Evolutionary conservation across 164 flowering plant genomes (phyloP), one percentile per base, ranked within the genome.

Genomic region (Santalum album): DNA sequence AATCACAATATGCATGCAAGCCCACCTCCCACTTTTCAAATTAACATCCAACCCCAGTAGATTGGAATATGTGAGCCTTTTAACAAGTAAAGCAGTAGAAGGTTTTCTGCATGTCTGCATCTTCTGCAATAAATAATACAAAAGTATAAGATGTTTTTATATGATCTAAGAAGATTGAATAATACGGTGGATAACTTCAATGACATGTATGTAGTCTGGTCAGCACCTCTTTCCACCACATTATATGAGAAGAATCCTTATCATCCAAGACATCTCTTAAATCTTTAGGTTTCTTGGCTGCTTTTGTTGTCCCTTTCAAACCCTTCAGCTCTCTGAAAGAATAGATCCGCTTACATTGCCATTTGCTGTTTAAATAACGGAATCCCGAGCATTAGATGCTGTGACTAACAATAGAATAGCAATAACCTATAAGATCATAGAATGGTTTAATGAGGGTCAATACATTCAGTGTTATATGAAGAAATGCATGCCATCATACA

Each of bases 201-300:
- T 27, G 19, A 55, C 22, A 26, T 2, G 26, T 24, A 14, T 3
- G 2, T n/a, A 44, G 32, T 50, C 39, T 34, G 12, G 55, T 16
- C 49, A 65, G 22, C 32, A 89, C 99, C 91, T 92, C 97, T 59
- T 85, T 79, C 99, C 99, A 92, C 99, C 99, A 92, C 36, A 76
- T 25, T 38, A 89, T 59, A 64, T 87, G 90, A 26, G 84, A 63
- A 65, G 67, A 67, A 64, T 75, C 75, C 51, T 78, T 86, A 36
- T 80, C 95, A 40, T 73, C 75, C 6, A 71, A 39, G 25, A 56
- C 61, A 61, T 56, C 38, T 53, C 64, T 72, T 7, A 35, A 38
- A 49, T 64, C 75, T 46, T 77, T 84, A 24, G 44, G n/a, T 51
- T 72, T 88, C 73, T 65, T 84, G 12, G 63, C 23, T 56, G 71